Percentiles rank a stretch among this genome's conserved stretches.
These are phyloP conservation scores for Aschersonia sp. DNA, from an alignment of 2,329 filamentous ascomycete species.

Conservation along the genomic window DNA sequence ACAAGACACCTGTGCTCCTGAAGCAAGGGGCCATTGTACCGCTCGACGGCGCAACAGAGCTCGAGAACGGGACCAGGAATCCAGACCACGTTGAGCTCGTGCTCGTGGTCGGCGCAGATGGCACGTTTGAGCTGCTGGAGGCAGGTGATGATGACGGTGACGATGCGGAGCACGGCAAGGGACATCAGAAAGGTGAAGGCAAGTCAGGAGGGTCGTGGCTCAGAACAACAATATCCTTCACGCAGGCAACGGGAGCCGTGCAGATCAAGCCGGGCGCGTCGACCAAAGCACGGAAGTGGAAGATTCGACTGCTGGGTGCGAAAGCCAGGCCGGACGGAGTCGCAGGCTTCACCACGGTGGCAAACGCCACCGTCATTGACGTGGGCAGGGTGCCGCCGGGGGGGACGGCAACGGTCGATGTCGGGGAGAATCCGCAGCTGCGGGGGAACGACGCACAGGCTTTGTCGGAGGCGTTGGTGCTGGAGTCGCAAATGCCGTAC, in stretches of 20 bases:
- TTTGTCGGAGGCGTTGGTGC: slow-evolving; percentile 6
- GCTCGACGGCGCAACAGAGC: slow-evolving; percentile 27
- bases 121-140: slow-evolving; percentile 17
- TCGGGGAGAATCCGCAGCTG: slow-evolving; percentile 6
- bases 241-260: slow-evolving; percentile 4
- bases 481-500: slow-evolving; percentile 6
- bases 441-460: slow-evolving; percentile 5
- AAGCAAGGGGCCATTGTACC: slow-evolving; percentile 43
- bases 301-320: slow-evolving; percentile 3
- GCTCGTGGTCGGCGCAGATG: slow-evolving; percentile 31
- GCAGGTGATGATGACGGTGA: slow-evolving; percentile 5
- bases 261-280: background rate
- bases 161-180: background rate
- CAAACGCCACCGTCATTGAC: background rate
- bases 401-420: slow-evolving; percentile 1
- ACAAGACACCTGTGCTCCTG: slow-evolving; percentile 37
- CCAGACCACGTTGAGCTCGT: slow-evolving; percentile 33
- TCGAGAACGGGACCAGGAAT: slow-evolving; percentile 31
- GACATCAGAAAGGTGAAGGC: background rate
- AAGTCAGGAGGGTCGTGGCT: slow-evolving; percentile 1
- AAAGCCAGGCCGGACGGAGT: background rate
- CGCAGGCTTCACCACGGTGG: too few relatives aligned
- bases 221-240: slow-evolving; percentile 4
- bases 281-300: slow-evolving; percentile 2
- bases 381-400: slow-evolving; percentile 5